Evolutionary conservation across 805 yeast genomes (phyloP), one percentile per base, ranked within the genome.

Genomic region (Nakazawaea holstii): DNA sequence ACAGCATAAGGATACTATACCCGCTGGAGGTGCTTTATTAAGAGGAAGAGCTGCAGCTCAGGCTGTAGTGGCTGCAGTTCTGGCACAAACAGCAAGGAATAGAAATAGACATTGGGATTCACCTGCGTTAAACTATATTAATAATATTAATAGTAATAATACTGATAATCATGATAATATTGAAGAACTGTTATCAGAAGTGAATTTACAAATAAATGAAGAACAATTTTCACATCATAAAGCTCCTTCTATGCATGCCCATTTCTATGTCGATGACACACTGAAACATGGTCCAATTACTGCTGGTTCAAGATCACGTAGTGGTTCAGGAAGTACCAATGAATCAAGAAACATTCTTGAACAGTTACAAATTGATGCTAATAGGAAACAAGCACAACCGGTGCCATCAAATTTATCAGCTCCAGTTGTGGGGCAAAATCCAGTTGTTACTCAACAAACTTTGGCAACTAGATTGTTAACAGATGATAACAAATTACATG

Each of bases 181-280:
- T 8, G 45, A 46, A 30, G 49, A 40, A 28, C 39, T 32, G 41
- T 36, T 46, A 14, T 43, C 47, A 4, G 47, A 35, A 10, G 46
- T 26, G 27, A 48, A 48, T 35, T 39, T 48, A 26, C 41, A 44
- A 43, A 35, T 49, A 17, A 49, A 49, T 37, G 48, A 44, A 26
- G 31, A 38, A 32, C 48, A 49, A 45, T 49, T 40, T 28, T 14
- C 14, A 1, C 84, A 77, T 57, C 76, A 77, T 54, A 76, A 79
- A 60, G 59, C 75, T 17, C 74, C 85, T 14, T 76, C 87, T 0
- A 82, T 83, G 52, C 95, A 87, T 64, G 90, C 94, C 0, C 95
- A 86, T 64, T 87, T 87, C 59, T 76, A 74, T 54, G 81, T 80
- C 8, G 86, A 82, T 51, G 91, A 85, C 48, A 72, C 84, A 1